Conservation (phyloP, 495 filamentous ascomycete genomes). For the Aspergillus biplanus region DNA sequence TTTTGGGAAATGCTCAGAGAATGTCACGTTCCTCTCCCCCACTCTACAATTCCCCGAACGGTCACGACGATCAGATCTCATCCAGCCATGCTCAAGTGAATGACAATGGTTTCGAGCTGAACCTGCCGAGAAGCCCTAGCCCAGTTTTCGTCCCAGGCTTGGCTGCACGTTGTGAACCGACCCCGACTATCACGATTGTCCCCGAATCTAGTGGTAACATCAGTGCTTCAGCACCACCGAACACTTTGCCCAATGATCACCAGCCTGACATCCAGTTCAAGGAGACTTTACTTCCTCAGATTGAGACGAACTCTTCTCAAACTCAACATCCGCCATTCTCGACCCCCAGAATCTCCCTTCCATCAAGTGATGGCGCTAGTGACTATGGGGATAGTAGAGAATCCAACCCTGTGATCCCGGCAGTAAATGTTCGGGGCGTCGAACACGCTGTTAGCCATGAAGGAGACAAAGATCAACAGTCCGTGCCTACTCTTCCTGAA, state of each 20-base stretch:
- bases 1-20: slow-evolving; percentile 64
- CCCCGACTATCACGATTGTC: neutral
- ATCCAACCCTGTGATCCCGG: slow-evolving; percentile 47
- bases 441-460: slow-evolving; percentile 30
- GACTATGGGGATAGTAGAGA: slow-evolving; percentile 67
- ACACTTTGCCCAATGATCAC: slow-evolving; percentile 23
- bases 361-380: slow-evolving; percentile 54
- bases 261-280: slow-evolving; percentile 34
- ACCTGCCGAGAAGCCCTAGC: slow-evolving; percentile 27
- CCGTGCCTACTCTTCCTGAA: slow-evolving; percentile 27
- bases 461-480: slow-evolving; percentile 9
- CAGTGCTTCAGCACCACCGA: neutral
- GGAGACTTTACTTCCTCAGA: slow-evolving; percentile 21
- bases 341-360: slow-evolving; percentile 47
- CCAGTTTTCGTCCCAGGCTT: slow-evolving; percentile 24
- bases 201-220: slow-evolving; percentile 15
- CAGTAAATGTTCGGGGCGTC: slow-evolving; percentile 35
- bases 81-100: slow-evolving; percentile 15
- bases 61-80: slow-evolving; percentile 25
- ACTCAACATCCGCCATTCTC: slow-evolving; percentile 29
- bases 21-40: slow-evolving; percentile 69
- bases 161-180: slow-evolving; percentile 18
- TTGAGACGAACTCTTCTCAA: slow-evolving; percentile 11
- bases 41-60: slow-evolving; percentile 32
- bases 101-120: slow-evolving; percentile 27